Evolutionary conservation across 2,329 filamentous ascomycete species (phyloP).

Genomic region (Fonsecaea nubica): DNA sequence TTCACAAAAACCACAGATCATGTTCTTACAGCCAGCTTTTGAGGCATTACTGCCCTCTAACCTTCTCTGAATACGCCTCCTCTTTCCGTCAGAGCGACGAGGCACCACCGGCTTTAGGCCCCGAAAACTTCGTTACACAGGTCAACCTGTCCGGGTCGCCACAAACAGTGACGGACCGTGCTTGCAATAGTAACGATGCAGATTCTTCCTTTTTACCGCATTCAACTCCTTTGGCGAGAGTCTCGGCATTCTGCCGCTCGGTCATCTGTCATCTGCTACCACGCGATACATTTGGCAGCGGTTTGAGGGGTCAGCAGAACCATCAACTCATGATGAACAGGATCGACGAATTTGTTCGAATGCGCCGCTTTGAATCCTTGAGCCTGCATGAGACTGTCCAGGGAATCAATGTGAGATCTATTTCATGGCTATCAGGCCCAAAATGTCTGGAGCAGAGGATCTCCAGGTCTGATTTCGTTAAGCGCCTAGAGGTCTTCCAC

Average conservation of each 20-base stretch:
- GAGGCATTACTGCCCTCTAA: constrained; percentile 75
- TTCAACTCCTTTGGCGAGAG: constrained; percentile 69
- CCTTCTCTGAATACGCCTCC: background rate
- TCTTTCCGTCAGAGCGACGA: constrained; percentile 45
- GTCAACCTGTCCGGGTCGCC: background rate
- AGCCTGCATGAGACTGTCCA: constrained; percentile 79
- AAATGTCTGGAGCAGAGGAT: constrained; percentile 59
- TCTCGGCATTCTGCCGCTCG: constrained; percentile 87
- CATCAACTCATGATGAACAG: constrained; percentile 65
- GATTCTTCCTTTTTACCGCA: constrained; percentile 33
- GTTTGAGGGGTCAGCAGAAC: constrained; percentile 64
- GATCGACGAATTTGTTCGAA: constrained; percentile 76
- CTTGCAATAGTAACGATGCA: constrained; percentile 9
- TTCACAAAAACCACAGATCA: constrained; percentile 73
- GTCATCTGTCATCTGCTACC: constrained; percentile 76
- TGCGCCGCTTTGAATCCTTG: constrained; percentile 81
- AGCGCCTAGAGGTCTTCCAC: constrained; percentile 77
- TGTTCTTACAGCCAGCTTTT: constrained; percentile 84
- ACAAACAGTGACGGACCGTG: too few relatives aligned
- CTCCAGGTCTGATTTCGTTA: constrained; percentile 73
- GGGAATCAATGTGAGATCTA: constrained; percentile 72
- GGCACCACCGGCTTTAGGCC: background rate
- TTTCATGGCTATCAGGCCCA: constrained; percentile 74
- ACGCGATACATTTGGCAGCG: constrained; percentile 72
- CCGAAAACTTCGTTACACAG: constrained; percentile 25